phyloP scores from a whole-genome alignment of 2,329 filamentous ascomycete species.

The Aureobasidium musti region DNA sequence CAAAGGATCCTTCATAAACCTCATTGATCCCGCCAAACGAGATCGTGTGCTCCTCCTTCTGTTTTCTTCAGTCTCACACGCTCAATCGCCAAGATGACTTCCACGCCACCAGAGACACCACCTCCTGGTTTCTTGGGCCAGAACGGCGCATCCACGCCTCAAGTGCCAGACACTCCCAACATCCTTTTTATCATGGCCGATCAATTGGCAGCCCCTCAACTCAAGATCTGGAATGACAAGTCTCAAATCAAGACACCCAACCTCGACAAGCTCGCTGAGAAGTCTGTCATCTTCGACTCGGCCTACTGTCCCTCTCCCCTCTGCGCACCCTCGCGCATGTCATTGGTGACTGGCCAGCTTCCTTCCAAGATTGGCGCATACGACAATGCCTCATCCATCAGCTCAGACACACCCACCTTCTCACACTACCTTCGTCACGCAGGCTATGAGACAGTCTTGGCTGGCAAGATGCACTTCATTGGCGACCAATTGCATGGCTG shows the following conservation, averaged over 20 bases:
- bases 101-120: constrained; percentile 43
- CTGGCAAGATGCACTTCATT: constrained; percentile 97
- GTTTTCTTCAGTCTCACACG: not conserved
- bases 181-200: constrained; percentile 96
- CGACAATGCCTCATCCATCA: constrained; percentile 85
- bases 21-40: not conserved
- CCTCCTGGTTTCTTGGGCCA: constrained; percentile 43
- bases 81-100: constrained; percentile 7
- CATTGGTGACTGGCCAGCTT: constrained; percentile 88
- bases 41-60: not conserved
- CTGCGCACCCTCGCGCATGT: constrained; percentile 89
- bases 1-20: not conserved
- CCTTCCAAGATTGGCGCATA: constrained; percentile 90
- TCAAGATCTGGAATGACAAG: constrained; percentile 87
- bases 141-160: constrained; percentile 45
- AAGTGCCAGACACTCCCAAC: constrained; percentile 60
- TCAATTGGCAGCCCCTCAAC: constrained; percentile 84
- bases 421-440: constrained; percentile 84
- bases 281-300: constrained; percentile 86
- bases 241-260: constrained; percentile 93
- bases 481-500: constrained; percentile 94
- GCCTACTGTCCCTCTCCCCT: constrained; percentile 94
- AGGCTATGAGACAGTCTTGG: constrained; percentile 86
- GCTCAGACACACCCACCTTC: constrained; percentile 84
- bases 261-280: constrained; percentile 77